Evolutionary conservation across 2,329 filamentous ascomycete species (phyloP).

Genomic region (Microascus cirrosus): DNA sequence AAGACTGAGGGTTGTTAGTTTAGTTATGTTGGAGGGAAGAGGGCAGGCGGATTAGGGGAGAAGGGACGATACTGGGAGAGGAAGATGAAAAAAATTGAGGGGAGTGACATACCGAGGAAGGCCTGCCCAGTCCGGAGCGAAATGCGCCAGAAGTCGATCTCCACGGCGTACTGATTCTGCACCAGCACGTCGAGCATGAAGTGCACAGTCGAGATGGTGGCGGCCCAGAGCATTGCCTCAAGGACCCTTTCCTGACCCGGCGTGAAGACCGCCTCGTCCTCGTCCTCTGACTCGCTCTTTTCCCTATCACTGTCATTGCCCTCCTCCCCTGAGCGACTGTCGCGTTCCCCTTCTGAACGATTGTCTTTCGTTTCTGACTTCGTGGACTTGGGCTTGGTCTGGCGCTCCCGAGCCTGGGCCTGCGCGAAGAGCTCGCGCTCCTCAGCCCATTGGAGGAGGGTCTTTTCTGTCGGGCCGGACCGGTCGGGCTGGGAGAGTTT

Average conservation of each 20-base stretch:
- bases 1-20: slow-evolving; percentile 31
- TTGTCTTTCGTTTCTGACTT: too few species aligned
- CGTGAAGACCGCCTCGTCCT: slow-evolving; percentile 21
- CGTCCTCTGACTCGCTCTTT: slow-evolving; percentile 11
- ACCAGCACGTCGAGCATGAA: slow-evolving; percentile 71
- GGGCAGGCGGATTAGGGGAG: neutral
- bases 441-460: slow-evolving; percentile 62
- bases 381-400: slow-evolving; percentile 14
- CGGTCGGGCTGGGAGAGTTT: slow-evolving; percentile 61
- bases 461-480: slow-evolving; percentile 48
- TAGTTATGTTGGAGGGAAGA: neutral
- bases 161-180: slow-evolving; percentile 65
- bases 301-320: slow-evolving; percentile 1
- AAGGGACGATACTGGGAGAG: slow-evolving; percentile 2
- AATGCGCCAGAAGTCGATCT: slow-evolving; percentile 49
- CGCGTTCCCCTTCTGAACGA: neutral
- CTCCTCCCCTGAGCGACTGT: neutral
- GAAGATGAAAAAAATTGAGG: neutral
- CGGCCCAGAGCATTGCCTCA: slow-evolving; percentile 46
- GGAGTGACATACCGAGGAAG: slow-evolving; percentile 33
- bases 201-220: slow-evolving; percentile 59
- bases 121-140: slow-evolving; percentile 38
- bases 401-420: slow-evolving; percentile 25
- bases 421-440: slow-evolving; percentile 47
- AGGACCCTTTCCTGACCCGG: slow-evolving; percentile 38